Percentiles rank a stretch among this genome's conserved stretches.
Conservation (phyloP, 495 filamentous ascomycete genomes). For the Aspergillus carlsbadensis region DNA sequence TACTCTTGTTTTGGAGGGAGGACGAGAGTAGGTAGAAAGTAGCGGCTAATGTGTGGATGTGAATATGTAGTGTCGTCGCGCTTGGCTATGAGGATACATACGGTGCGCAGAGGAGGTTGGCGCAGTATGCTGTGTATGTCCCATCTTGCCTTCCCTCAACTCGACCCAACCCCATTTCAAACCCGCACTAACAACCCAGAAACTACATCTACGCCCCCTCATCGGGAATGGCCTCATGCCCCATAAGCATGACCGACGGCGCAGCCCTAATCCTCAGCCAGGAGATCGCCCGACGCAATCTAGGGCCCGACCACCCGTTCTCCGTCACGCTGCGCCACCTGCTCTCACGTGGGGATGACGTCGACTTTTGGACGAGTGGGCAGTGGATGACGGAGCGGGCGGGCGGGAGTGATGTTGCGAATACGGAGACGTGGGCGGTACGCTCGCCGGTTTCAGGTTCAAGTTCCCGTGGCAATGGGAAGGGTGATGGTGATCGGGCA, state of each 20-base stretch:
- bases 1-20: neutral
- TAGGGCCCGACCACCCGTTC: conserved; percentile 43
- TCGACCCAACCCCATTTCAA: neutral
- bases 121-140: conserved; percentile 34
- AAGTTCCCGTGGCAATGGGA: neutral
- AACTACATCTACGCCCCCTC: conserved; percentile 65
- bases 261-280: conserved; percentile 60
- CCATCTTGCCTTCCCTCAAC: neutral
- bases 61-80: conserved; percentile 40
- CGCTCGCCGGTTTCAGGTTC: conserved; percentile 26
- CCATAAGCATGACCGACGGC: conserved; percentile 70
- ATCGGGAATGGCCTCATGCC: conserved; percentile 62
- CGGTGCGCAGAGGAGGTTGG: conserved; percentile 37
- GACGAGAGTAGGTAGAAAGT: too few species aligned
- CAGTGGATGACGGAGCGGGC: conserved; percentile 88
- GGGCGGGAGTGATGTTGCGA: conserved; percentile 71
- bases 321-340: conserved; percentile 48
- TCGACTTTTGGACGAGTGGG: conserved; percentile 70
- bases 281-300: conserved; percentile 36
- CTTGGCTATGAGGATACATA: conserved; percentile 35
- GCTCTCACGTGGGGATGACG: conserved; percentile 54
- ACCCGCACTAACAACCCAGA: conserved; percentile 25
- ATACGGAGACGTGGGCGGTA: conserved; percentile 65
- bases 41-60: too few species aligned
- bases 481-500: conserved; percentile 5